phyloP scores from a whole-genome alignment of 768 basidiomycete species.

The Suillus sp. region DNA sequence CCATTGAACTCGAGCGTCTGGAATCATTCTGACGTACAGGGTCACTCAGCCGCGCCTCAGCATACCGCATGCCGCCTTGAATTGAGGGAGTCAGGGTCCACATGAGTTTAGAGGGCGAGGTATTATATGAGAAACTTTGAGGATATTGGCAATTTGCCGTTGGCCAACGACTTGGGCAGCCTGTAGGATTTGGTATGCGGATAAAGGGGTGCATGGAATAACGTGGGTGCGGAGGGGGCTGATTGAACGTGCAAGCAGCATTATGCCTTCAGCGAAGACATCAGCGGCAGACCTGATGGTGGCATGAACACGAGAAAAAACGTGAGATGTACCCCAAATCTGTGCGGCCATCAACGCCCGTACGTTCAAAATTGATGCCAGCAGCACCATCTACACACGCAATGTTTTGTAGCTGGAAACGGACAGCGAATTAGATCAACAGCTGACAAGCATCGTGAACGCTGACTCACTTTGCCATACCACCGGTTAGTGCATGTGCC shows the following conservation, averaged over 20 bases:
- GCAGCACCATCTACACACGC: no score
- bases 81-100: slow-evolving; percentile 89
- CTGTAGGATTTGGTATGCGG: slow-evolving; percentile 80
- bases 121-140: slow-evolving; percentile 48
- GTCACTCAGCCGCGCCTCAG: slow-evolving; percentile 94
- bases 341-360: slow-evolving; percentile 96
- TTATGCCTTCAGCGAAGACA: slow-evolving; percentile 96
- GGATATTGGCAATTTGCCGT: slow-evolving; percentile 18
- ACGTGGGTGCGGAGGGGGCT: slow-evolving; percentile 91
- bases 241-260: slow-evolving; percentile 95
- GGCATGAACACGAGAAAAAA: slow-evolving; percentile 10
- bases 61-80: slow-evolving; percentile 84
- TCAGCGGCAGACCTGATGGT: slow-evolving; percentile 77
- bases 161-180: slow-evolving; percentile 37
- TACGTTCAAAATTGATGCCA: slow-evolving; percentile 98
- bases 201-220: slow-evolving; percentile 89
- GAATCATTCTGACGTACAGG: slow-evolving; percentile 97
- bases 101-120: slow-evolving; percentile 92
- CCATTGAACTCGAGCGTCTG: slow-evolving; percentile 92
- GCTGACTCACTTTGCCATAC: slow-evolving; percentile 77
- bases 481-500: slow-evolving; percentile 96
- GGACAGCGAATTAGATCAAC: neutral
- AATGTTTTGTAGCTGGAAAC: slow-evolving; percentile 86
- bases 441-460: neutral
- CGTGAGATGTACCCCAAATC: slow-evolving; percentile 74